Base-by-base conservation (phyloP, 257 asterid species). In the Fraxinus pennsylvanica region DNA sequence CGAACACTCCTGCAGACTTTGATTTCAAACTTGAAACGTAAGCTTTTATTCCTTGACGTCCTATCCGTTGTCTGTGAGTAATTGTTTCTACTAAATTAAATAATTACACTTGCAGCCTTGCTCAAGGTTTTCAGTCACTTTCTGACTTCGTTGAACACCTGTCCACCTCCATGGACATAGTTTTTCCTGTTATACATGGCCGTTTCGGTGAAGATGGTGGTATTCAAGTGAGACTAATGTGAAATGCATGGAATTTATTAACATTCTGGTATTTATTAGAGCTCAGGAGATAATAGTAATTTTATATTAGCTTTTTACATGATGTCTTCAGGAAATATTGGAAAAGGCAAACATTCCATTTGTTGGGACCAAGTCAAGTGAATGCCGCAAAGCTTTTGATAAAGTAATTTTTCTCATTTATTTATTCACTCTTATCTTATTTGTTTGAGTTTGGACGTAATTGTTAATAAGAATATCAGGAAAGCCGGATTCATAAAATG, bases 201-300 rank as follows among this genome's bases (percentile, higher is more conserved):
- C 93, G 97, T 73, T 93, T 91, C 73, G 98, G 98, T 75, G 98
- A 93, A 90, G 98, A 93, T 79, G 98, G 97, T 73, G 96, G 98
- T 84, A 88, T 93, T 87, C 98, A 93, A 91, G 97, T 92, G 84
- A 86, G 90, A 72, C 76, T 74, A 21, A 39, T 22, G 4, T 21
- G 71, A 35, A 67, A 14, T 5, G 22, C 71, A 9, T n/a, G 36
- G 32, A 36, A 66, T 50, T 57, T 71, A 29, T 66, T 52, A 30
- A 33, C 74, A 43, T 71, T 47, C 17, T 71, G 72, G 54, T 73
- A 29, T 32, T 47, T 63, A 61, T 78, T 72, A 41, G 33, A 22
- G 22, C 74, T 52, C 4, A 70, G 25, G 41, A 9, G n/a, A 59
- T 50, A 43, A 12, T 77, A 52, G 69, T 19, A 8, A 32, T 6